Base-by-base conservation (phyloP, 2,329 filamentous ascomycete genomes). In the Alternaria conjuncta region DNA sequence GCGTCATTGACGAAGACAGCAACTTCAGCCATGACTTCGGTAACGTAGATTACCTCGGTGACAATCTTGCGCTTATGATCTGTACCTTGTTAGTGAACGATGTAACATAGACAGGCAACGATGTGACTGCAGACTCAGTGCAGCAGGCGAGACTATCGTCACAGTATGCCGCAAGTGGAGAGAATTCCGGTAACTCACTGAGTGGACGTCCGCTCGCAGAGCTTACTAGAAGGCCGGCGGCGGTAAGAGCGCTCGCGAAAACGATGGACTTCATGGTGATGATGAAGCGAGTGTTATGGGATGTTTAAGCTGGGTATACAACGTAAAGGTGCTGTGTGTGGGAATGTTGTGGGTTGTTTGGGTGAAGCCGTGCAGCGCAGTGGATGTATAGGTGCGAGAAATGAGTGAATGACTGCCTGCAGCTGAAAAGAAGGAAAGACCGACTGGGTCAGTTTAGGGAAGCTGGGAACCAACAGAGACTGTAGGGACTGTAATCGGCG, bases 221-320 rank as follows among this genome's bases (percentile, higher is more conserved):
- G 62, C 84, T 75, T 66, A 83, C 71, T 63, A 86, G 71, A 53
- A 68, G 60, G 36, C 81, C 70, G 49, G 64, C 72, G 56, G 66
- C 65, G 65, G 64, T 71, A 49, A 78, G 60, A 54, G 79, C 75
- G 60, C 82, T 60, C 63, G 76, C 76, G 53, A 84, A 72, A 61
- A 75, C 61, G 51, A 76, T 68, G 64, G 76, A 71, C 79, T 83
- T 85, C 85, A 87, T 87, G 66, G 51, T 69, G 66, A 70, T 23
- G 46, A 68, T 72, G 69, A 71, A 76, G 71, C 68, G 69, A 75
- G 53, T 71, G 73, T 70, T 72, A 72, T 71, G 69, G 70, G 73
- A 75, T 78, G 74, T 56, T 69, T 47, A 21, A 56, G 55, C 55
- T 65, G 63, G 57, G 61, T 62, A 71, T 68, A 60, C 56, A 69